These are phyloP conservation scores for Aspergillus fischeri DNA, from an alignment of 2,329 filamentous ascomycete species.

Conservation along the genomic window DNA sequence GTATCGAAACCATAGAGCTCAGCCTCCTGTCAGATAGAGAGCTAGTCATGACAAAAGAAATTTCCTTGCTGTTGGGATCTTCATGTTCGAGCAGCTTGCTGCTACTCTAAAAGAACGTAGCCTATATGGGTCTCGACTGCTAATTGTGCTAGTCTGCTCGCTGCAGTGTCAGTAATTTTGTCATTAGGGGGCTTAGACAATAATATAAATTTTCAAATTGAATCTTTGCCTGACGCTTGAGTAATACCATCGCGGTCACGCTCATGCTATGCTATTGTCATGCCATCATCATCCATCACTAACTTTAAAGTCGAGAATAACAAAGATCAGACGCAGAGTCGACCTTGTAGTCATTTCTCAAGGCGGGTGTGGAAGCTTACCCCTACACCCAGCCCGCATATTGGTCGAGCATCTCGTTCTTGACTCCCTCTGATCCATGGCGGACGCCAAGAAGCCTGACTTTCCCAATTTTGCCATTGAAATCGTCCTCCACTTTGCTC, in stretches of 20 bases:
- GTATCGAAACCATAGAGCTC: no score
- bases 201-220: not conserved
- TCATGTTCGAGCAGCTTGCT: not conserved
- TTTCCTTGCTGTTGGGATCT: not conserved
- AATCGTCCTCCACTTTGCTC: constrained; percentile 41
- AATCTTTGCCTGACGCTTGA: not conserved
- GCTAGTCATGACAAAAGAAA: not conserved
- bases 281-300: not conserved
- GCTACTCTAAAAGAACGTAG: not conserved
- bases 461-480: constrained; percentile 43
- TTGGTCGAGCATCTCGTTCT: constrained; percentile 36
- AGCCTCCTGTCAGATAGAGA: no score
- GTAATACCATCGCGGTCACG: not conserved
- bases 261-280: not conserved
- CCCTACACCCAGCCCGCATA: constrained; percentile 37
- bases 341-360: not conserved
- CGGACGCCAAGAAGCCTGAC: constrained; percentile 43
- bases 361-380: not conserved
- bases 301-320: not conserved
- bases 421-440: constrained; percentile 44
- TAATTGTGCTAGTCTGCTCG: not conserved
- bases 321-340: not conserved
- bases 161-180: not conserved
- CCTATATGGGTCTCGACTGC: not conserved
- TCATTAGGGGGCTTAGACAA: not conserved